These are phyloP conservation scores for Fraxinus cuspidata DNA, from an alignment of 257 asterid genomes.

Conservation along the genomic window DNA sequence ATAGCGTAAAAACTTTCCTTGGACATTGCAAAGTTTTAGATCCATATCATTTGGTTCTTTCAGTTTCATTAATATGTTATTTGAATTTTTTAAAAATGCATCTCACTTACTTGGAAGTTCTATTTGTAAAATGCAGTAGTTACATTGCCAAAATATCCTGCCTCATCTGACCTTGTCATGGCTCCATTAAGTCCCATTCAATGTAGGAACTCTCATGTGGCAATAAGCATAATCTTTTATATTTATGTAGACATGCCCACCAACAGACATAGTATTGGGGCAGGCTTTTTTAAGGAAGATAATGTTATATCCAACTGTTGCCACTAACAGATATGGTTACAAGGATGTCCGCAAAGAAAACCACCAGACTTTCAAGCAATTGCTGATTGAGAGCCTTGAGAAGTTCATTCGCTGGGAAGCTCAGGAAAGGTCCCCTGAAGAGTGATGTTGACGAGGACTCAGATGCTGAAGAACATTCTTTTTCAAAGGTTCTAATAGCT, in stretches of 20 bases:
- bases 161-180: background rate
- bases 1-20: no score
- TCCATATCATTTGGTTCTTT: background rate
- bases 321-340: slow-evolving; percentile 82
- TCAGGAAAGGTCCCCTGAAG: slow-evolving; percentile 90
- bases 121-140: background rate
- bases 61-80: no score
- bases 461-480: slow-evolving; percentile 59
- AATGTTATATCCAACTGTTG: slow-evolving; percentile 16
- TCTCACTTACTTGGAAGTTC: background rate
- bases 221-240: background rate
- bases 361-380: slow-evolving; percentile 90
- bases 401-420: slow-evolving; percentile 91
- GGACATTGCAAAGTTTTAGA: background rate
- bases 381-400: slow-evolving; percentile 88
- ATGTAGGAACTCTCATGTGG: background rate
- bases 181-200: background rate
- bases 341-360: slow-evolving; percentile 94
- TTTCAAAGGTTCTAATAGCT: slow-evolving; percentile 72
- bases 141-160: background rate
- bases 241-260: background rate
- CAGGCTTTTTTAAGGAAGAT: background rate
- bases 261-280: background rate
- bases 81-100: background rate
- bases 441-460: slow-evolving; percentile 72